Conservation (phyloP, 2,329 filamentous ascomycete genomes). For the Ceratocystis huliohia region DNA sequence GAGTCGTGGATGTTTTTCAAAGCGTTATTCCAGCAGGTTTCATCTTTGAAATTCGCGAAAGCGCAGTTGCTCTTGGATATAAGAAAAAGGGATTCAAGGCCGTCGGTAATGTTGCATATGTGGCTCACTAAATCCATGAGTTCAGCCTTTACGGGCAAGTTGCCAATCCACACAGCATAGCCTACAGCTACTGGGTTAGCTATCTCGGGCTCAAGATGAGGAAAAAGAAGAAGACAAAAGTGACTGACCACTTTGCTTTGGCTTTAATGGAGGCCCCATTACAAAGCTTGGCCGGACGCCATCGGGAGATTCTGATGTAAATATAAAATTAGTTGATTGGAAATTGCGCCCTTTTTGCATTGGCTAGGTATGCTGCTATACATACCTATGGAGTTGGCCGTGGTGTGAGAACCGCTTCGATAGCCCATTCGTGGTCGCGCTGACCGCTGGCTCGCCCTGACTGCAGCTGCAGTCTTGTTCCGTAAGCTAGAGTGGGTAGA, state of each 20-base stretch:
- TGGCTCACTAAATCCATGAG: constrained; percentile 80
- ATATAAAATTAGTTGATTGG: background rate
- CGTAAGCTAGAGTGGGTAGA: background rate
- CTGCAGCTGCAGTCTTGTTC: background rate
- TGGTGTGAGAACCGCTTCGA: background rate
- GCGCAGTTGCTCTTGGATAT: constrained; percentile 97
- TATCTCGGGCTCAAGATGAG: constrained; percentile 2
- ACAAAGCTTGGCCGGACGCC: background rate
- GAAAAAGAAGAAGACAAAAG: too few relatives aligned
- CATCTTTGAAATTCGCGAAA: constrained; percentile 87
- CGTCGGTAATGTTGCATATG: constrained; percentile 64
- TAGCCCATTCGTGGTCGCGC: background rate
- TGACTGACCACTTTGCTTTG: constrained; percentile 13
- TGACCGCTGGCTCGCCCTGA: background rate
- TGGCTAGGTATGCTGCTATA: background rate
- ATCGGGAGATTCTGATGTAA: background rate
- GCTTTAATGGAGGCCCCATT: constrained; percentile 13
- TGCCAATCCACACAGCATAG: constrained; percentile 91
- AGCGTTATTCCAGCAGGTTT: constrained; percentile 59
- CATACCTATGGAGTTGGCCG: background rate
- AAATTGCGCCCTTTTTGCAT: background rate
- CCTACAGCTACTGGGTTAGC: constrained; percentile 36
- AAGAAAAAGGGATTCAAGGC: constrained; percentile 79
- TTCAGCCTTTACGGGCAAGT: constrained; percentile 71
- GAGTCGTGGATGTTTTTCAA: constrained; percentile 83